phyloP scores from a whole-genome alignment of 768 basidiomycete genomes.

The Rhodosporidiobolus sp. region DNA sequence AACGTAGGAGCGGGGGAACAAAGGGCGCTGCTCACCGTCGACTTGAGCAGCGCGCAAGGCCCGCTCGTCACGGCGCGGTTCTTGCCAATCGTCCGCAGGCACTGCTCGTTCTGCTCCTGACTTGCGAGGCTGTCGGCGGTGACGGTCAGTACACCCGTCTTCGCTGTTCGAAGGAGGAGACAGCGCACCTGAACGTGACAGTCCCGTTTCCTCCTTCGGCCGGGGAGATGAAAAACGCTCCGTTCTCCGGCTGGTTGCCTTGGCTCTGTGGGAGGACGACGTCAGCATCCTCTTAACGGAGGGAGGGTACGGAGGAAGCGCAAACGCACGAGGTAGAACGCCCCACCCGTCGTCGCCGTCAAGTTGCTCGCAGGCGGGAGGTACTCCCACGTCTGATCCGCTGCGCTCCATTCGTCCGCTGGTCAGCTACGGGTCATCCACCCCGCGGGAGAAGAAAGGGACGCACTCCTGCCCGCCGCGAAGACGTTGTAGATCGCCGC shows the following conservation, averaged over 20 bases:
- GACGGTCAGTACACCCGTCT: neutral
- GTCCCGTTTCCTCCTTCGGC: neutral
- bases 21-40: neutral
- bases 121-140: neutral
- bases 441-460: neutral
- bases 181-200: neutral
- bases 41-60: neutral
- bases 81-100: neutral
- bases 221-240: neutral
- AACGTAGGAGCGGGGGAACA: no score
- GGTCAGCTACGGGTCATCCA: neutral
- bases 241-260: conserved; percentile 8
- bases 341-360: neutral
- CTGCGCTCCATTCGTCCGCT: no score
- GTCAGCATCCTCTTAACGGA: neutral
- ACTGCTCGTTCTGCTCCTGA: neutral
- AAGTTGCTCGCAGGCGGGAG: neutral
- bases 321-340: neutral
- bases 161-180: neutral
- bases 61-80: neutral
- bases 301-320: no score
- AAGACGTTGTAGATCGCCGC: conserved; percentile 1
- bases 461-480: neutral
- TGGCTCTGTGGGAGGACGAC: neutral
- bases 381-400: neutral